phyloP scores from a whole-genome alignment of 2,329 filamentous ascomycete genomes.

The Sphaerostilbella broomeana region DNA sequence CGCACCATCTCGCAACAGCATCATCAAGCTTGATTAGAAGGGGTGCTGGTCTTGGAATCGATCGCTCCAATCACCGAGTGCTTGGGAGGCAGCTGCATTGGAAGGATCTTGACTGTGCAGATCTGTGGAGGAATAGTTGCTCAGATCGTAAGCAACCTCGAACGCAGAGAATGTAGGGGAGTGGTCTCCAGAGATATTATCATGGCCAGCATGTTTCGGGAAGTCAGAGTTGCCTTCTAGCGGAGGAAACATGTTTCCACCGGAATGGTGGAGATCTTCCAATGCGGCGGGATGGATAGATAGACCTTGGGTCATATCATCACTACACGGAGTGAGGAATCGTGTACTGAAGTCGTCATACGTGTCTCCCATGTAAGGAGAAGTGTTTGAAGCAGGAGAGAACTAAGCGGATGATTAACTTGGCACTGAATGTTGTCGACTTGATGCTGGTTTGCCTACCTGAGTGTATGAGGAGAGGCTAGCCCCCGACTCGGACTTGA shows the following conservation, averaged over 20 bases:
- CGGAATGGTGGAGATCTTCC: slow-evolving; percentile 18
- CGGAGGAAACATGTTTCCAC: slow-evolving; percentile 9
- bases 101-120: slow-evolving; percentile 22
- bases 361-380: slow-evolving; percentile 31
- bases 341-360: slow-evolving; percentile 31
- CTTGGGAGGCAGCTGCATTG: slow-evolving; percentile 20
- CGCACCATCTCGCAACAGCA: not conserved
- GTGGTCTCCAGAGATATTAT: slow-evolving; percentile 25
- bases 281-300: slow-evolving; percentile 24
- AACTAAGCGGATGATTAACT: slow-evolving; percentile 28
- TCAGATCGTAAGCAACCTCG: slow-evolving; percentile 34
- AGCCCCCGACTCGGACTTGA: slow-evolving; percentile 35
- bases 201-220: slow-evolving; percentile 23
- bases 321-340: slow-evolving; percentile 49
- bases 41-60: slow-evolving; percentile 10
- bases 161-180: slow-evolving; percentile 35
- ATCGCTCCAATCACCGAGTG: slow-evolving; percentile 27
- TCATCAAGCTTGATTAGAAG: not conserved
- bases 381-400: slow-evolving; percentile 32
- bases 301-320: slow-evolving; percentile 35
- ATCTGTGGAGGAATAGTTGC: slow-evolving; percentile 28
- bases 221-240: slow-evolving; percentile 23
- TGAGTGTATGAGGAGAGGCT: slow-evolving; percentile 25
- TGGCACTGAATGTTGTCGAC: slow-evolving; percentile 26
- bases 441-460: slow-evolving; percentile 18